phyloP scores from a whole-genome alignment of 805 yeast genomes.

The Yamadazyma akitaensis region DNA sequence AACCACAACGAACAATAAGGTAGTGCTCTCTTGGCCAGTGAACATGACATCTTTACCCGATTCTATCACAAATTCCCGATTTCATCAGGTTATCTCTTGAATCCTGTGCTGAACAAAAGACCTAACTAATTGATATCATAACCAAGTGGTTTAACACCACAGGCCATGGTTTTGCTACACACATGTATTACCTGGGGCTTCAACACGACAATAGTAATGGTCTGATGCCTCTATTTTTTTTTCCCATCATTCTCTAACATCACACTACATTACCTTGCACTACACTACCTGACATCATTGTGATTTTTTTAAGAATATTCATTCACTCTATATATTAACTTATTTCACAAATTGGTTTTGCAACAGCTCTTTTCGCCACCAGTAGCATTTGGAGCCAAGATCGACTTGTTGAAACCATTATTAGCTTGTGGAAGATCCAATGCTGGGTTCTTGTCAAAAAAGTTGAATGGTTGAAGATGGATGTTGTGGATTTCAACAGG shows the following conservation, averaged over 20 bases:
- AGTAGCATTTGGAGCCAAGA: constrained; percentile 25
- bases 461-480: constrained; percentile 65
- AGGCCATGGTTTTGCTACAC: too few species aligned
- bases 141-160: too few species aligned
- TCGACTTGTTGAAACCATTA: constrained; percentile 65
- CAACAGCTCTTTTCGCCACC: constrained; percentile 29
- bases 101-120: too few species aligned
- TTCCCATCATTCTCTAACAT: not conserved
- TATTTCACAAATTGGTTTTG: constrained; percentile 24
- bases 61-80: too few species aligned
- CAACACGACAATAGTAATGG: too few species aligned
- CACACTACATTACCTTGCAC: too few species aligned
- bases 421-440: constrained; percentile 71
- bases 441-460: constrained; percentile 76
- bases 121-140: too few species aligned
- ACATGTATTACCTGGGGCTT: too few species aligned
- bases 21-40: not conserved
- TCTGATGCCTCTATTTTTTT: not conserved
- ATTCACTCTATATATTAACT: too few species aligned
- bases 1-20: not conserved
- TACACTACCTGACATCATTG: too few species aligned
- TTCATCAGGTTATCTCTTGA: too few species aligned
- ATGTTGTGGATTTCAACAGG: constrained; percentile 74
- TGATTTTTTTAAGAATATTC: too few species aligned
- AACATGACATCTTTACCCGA: not conserved